Percentiles rank a stretch among this genome's conserved stretches.
Conservation (phyloP, 345 rosid genomes). For the Pugionium cornutum region DNA sequence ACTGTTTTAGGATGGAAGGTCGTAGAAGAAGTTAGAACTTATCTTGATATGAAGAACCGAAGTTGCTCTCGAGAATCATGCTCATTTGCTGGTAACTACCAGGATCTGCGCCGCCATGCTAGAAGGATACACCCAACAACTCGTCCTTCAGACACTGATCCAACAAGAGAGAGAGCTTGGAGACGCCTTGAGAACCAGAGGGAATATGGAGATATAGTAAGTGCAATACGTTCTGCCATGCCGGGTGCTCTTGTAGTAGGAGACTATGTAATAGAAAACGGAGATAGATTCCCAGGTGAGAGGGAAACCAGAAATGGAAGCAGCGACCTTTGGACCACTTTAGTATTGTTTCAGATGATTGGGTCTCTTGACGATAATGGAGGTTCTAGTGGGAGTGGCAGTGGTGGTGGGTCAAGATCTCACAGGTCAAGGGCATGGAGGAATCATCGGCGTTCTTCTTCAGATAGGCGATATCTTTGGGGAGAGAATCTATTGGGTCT, state of each 20-base stretch:
- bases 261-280: conserved; percentile 88
- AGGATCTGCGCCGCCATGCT: conserved; percentile 82
- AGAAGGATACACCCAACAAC: conserved; percentile 77
- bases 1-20: conserved; percentile 62
- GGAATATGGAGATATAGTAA: conserved; percentile 78
- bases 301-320: conserved; percentile 53
- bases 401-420: conserved; percentile 57
- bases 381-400: conserved; percentile 43
- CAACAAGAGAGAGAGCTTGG: conserved; percentile 90
- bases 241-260: conserved; percentile 95
- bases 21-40: conserved; percentile 72
- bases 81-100: conserved; percentile 70
- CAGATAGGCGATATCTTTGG: conserved; percentile 82
- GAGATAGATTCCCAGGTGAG: conserved; percentile 62
- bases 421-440: conserved; percentile 72
- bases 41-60: conserved; percentile 73
- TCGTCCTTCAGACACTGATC: conserved; percentile 82
- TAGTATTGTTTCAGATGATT: conserved; percentile 80
- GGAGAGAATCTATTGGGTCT: conserved; percentile 86
- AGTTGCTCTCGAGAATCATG: conserved; percentile 87
- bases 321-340: conserved; percentile 63
- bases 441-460: conserved; percentile 61
- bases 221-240: conserved; percentile 81
- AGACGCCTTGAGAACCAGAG: conserved; percentile 74
- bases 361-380: conserved; percentile 57